Base-by-base conservation (phyloP, 768 basidiomycete species). In the Scleroderma bovista region DNA sequence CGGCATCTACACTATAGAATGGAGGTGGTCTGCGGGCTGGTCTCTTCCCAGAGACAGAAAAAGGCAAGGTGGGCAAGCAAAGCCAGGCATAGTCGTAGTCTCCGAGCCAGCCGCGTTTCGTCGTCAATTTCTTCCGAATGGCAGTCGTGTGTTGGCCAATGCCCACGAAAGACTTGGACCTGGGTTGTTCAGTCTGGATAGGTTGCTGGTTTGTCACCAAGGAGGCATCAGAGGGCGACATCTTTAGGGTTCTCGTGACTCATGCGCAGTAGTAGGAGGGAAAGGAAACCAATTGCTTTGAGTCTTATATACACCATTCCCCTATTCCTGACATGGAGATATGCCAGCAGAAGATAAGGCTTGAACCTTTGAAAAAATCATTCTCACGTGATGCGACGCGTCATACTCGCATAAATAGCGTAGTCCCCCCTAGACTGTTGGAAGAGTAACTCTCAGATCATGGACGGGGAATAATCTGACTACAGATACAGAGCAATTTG, bases 11-110 rank as follows among this genome's bases (percentile, higher is more conserved):
- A 3, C 80, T 80, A 56, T 88, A 91, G 68, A 91, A 92, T 0
- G 88, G 88, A 1, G 89, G 84, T 10, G 64, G 55, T 16, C 68
- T 62, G 15, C 50, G 51, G 16, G 40, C 54, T 44, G 44, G 51
- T 37, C 63, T 65, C 26, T 50, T 60, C 16, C 69, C 66, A 20
- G 61, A 62, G 16, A 64, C 62, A 23, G 73, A 63, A 59, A 79
- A 88, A 0, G 89, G 89, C 1, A 88, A 70, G 1, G 71, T 66
- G 2, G 89, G 88, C 17, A 72, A 76, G 61, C 88, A 90, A 48
- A 89, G 75, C 78, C 80, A 84, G 8, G 69, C 75, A 59, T 87
- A 91, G 69, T 91, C 80, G 60, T 90, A 92, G 61, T 85, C 84
- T 1, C 89, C 89, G n/a, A 91, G 50, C 89, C 89, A 92, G 8